Evolutionary conservation across 2,329 filamentous ascomycete species (phyloP).

Genomic region (Trichoderma semiorbis): DNA sequence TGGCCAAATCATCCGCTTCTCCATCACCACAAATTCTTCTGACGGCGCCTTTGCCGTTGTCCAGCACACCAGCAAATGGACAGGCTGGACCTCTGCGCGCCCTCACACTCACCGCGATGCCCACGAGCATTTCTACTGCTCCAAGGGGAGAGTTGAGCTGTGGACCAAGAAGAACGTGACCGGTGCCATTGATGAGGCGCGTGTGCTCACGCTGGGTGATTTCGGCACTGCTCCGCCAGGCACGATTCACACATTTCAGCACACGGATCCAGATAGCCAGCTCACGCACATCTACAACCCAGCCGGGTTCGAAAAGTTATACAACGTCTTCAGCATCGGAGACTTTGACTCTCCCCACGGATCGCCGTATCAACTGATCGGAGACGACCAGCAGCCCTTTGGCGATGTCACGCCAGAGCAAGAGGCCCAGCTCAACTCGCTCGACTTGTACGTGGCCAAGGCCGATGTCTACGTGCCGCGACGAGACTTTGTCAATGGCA

Average conservation of each 20-base stretch:
- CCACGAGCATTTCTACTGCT: conserved; percentile 26
- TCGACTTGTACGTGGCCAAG: conserved; percentile 21
- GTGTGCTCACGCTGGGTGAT: conserved; percentile 22
- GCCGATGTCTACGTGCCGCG: conserved; percentile 21
- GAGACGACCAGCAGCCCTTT: conserved; percentile 19
- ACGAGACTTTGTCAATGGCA: conserved; percentile 25
- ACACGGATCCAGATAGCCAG: conserved; percentile 23
- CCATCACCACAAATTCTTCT: conserved; percentile 25
- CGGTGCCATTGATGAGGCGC: conserved; percentile 21
- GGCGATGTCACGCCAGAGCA: conserved; percentile 21
- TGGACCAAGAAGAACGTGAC: conserved; percentile 23
- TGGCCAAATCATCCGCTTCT: conserved; percentile 24
- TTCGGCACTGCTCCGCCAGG: conserved; percentile 24
- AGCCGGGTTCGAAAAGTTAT: conserved; percentile 24
- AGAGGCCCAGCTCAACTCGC: conserved; percentile 1
- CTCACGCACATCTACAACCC: conserved; percentile 26
- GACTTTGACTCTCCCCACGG: conserved; percentile 15
- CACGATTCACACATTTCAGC: conserved; percentile 26
- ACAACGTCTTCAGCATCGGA: conserved; percentile 20
- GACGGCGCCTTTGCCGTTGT: conserved; percentile 24
- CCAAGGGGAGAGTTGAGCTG: conserved; percentile 23
- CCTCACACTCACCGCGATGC: conserved; percentile 21
- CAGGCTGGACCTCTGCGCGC: conserved; percentile 20
- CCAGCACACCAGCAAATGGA: conserved; percentile 23
- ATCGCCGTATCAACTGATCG: conserved; percentile 20